Evolutionary conservation across 2,329 filamentous ascomycete species (phyloP), one percentile per base, ranked within the genome.

Genomic region (Nemania sp.): DNA sequence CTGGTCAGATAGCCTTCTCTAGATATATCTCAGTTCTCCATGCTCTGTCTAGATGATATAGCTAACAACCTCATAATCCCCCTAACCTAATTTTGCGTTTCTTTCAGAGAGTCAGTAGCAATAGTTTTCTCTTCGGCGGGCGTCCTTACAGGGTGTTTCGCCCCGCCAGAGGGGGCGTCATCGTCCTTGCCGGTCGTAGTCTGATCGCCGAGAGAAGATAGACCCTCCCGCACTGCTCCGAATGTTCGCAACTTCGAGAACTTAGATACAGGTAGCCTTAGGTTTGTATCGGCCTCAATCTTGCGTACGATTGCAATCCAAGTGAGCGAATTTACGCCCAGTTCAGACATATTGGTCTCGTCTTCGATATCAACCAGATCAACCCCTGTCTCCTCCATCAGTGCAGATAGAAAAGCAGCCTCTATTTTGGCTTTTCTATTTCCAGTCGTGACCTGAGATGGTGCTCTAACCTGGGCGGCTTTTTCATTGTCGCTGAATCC

Each of bases 301-400:
- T 62, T 72, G 24, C 61, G 68, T 6, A 73, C 54, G 55, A 77
- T 71, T 13, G 75, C 69, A 5, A 77, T 71, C 8, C 66, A 69
- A 74, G 76, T 75, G 29, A 76, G 72, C n/a, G 72, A 76, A 52
- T 77, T 75, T 7, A 77, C 72, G 29, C 75, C 75, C 6, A 76
- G 54, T 38, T 76, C 73, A 5, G 64, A 63, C 11, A 77, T 27
- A 1, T 67, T 29, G 0, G 70, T 70, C 24, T 70, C 62, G 22
- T 74, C 71, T 20, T 67, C 64, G 15, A 77, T 65, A 43, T 74
- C 71, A 7, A 62, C 63, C 15, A 66, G 35, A 43, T 66, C 66
- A 15, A 67, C 64, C 26, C 75, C 74, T 1, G 72, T 76, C 58
- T 73, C 74, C 5, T 55, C 65, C 43, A 71, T 66, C 27, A 76